A percentile compares a stretch with the other conserved stretches of the same genome.
Evolutionary conservation across 2,329 filamentous ascomycete genomes (phyloP).

Genomic region (Alternaria sp.): DNA sequence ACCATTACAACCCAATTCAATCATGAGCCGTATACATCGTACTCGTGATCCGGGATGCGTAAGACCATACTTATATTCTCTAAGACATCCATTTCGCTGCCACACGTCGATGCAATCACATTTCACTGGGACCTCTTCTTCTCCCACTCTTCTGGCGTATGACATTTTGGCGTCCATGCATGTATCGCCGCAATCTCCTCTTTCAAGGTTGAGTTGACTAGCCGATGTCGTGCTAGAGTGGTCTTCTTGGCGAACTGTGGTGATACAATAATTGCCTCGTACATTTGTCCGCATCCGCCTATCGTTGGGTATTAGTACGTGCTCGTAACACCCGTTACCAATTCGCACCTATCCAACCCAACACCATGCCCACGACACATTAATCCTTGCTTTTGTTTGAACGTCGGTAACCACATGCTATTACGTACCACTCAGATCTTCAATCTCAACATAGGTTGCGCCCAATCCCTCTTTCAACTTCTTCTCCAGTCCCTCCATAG

Average conservation of each 20-base stretch:
- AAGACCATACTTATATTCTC: neutral
- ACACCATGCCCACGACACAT: neutral
- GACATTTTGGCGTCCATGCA: slow-evolving; percentile 93
- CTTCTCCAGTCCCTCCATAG: slow-evolving; percentile 72
- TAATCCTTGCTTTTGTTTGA: neutral
- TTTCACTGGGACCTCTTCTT: slow-evolving; percentile 62
- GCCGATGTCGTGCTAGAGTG: slow-evolving; percentile 82
- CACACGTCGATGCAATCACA: neutral
- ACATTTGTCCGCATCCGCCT: slow-evolving; percentile 77
- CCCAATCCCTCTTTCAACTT: slow-evolving; percentile 75
- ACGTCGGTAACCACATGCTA: neutral
- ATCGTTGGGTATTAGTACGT: slow-evolving; percentile 26
- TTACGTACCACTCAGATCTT: slow-evolving; percentile 84
- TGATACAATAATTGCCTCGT: slow-evolving; percentile 72
- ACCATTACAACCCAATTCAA: neutral
- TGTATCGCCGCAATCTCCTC: slow-evolving; percentile 90
- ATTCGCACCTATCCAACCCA: neutral
- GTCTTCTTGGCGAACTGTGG: slow-evolving; percentile 62
- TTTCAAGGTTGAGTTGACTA: slow-evolving; percentile 84
- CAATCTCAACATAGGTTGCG: slow-evolving; percentile 83
- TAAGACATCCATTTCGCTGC: neutral
- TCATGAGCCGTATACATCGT: neutral
- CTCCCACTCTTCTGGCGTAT: slow-evolving; percentile 89
- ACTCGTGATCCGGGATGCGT: neutral
- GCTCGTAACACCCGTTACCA: slow-evolving; percentile 2